phyloP scores from a whole-genome alignment of 495 filamentous ascomycete genomes.

The Xylaria longipes region DNA sequence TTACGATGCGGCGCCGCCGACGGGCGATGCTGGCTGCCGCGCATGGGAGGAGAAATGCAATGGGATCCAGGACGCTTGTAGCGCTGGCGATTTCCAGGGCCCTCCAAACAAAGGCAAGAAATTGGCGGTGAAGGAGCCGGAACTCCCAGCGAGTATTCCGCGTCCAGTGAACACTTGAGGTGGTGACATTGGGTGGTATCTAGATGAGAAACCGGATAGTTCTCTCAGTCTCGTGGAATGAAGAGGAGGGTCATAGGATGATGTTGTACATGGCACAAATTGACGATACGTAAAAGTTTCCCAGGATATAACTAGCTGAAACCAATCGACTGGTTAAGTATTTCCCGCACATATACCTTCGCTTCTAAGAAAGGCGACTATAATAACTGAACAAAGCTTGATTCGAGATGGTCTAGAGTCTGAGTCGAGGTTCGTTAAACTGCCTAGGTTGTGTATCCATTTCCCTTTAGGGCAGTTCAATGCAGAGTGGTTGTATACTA shows the following conservation, averaged over 20 bases:
- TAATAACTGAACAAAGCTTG: neutral
- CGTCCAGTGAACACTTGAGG: conserved; percentile 20
- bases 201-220: neutral
- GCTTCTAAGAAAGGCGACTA: neutral
- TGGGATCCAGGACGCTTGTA: conserved; percentile 56
- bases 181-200: conserved; percentile 2
- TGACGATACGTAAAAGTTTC: neutral
- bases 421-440: neutral
- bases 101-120: conserved; percentile 63
- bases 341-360: neutral
- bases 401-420: neutral
- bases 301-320: neutral
- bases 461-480: conserved; percentile 9
- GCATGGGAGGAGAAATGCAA: conserved; percentile 67
- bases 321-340: neutral
- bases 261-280: neutral
- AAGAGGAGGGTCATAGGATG: neutral
- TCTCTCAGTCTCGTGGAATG: neutral
- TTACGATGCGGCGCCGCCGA: conserved; percentile 61
- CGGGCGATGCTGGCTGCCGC: conserved; percentile 62
- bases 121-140: conserved; percentile 36
- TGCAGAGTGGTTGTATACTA: neutral
- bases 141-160: conserved; percentile 30
- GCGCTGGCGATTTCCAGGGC: conserved; percentile 54
- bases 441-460: neutral